These are phyloP conservation scores for Suhomyces pyralidae DNA, from an alignment of 805 yeast species.

Conservation along the genomic window DNA sequence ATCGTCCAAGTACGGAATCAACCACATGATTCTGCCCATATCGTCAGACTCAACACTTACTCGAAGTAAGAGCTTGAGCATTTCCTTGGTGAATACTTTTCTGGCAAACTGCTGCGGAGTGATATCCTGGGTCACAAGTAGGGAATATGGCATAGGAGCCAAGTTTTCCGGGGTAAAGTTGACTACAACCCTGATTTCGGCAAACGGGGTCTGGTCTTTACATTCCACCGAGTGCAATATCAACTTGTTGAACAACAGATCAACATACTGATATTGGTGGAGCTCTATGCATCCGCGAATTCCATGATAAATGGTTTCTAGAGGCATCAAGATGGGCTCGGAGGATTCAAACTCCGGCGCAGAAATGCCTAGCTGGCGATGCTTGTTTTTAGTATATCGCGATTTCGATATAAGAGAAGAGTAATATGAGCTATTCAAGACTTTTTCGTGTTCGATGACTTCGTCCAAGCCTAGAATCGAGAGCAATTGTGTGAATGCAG, in stretches of 20 bases:
- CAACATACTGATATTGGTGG: conserved; percentile 26
- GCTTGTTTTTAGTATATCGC: conserved; percentile 11
- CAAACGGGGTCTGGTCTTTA: neutral
- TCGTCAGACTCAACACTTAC: conserved; percentile 27
- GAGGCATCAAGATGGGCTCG: conserved; percentile 15
- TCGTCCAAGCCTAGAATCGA: conserved; percentile 25
- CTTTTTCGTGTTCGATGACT: conserved; percentile 19
- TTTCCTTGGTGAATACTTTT: conserved; percentile 18
- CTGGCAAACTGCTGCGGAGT: conserved; percentile 12
- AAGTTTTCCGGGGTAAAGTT: conserved; percentile 7
- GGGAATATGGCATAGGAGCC: neutral
- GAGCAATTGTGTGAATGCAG: conserved; percentile 23
- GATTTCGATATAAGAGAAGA: conserved; percentile 27
- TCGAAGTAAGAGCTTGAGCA: conserved; percentile 21
- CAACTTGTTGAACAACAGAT: conserved; percentile 31
- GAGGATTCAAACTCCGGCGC: conserved; percentile 10
- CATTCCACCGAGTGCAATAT: conserved; percentile 21
- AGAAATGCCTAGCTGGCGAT: conserved; percentile 4
- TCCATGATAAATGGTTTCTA: conserved; percentile 22
- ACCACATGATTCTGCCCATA: conserved; percentile 33
- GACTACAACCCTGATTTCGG: conserved; percentile 4
- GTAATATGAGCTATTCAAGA: conserved; percentile 16
- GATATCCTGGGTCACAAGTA: conserved; percentile 12
- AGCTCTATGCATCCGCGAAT: conserved; percentile 29
- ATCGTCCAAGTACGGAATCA: conserved; percentile 31